phyloP scores from a whole-genome alignment of 306 rosid genomes.

The Prunus armeniaca region DNA sequence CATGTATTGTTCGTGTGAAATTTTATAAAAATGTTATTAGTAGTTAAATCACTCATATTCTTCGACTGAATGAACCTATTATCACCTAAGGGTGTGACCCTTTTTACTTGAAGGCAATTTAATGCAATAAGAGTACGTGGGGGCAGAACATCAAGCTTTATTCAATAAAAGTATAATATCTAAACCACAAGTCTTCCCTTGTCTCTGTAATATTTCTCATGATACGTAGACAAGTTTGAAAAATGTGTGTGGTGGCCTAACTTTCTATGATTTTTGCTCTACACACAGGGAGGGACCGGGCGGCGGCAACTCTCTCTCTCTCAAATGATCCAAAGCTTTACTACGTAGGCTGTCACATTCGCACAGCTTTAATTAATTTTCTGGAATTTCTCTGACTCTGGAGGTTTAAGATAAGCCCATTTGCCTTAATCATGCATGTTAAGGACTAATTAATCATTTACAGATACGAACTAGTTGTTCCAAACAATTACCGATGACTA shows the following conservation, averaged over 20 bases:
- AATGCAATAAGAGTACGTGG: not conserved
- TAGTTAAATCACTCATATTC: too few species aligned
- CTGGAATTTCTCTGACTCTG: not conserved
- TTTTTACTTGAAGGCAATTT: not conserved
- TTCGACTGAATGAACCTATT: not conserved
- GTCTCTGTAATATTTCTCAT: not conserved
- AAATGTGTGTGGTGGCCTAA: slow-evolving; percentile 15
- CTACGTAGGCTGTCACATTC: slow-evolving; percentile 8
- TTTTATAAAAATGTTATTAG: too few species aligned
- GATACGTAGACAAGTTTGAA: not conserved
- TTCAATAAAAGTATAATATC: not conserved
- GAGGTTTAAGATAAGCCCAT: not conserved
- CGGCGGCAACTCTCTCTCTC: slow-evolving; percentile 23
- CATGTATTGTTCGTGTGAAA: too few species aligned
- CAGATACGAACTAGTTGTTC: not conserved
- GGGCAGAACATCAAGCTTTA: not conserved
- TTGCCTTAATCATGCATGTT: not conserved
- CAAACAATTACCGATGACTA: not conserved
- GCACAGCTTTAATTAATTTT: slow-evolving; percentile 20
- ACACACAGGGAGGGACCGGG: slow-evolving; percentile 16
- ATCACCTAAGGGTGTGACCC: not conserved
- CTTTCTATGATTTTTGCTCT: not conserved
- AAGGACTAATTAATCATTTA: not conserved
- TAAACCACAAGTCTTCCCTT: not conserved
- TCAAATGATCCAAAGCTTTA: not conserved